Percentiles rank a stretch among this genome's conserved stretches.
Conservation (phyloP, 176 grass and related monocot genomes). For the Neostapfia colusana region DNA sequence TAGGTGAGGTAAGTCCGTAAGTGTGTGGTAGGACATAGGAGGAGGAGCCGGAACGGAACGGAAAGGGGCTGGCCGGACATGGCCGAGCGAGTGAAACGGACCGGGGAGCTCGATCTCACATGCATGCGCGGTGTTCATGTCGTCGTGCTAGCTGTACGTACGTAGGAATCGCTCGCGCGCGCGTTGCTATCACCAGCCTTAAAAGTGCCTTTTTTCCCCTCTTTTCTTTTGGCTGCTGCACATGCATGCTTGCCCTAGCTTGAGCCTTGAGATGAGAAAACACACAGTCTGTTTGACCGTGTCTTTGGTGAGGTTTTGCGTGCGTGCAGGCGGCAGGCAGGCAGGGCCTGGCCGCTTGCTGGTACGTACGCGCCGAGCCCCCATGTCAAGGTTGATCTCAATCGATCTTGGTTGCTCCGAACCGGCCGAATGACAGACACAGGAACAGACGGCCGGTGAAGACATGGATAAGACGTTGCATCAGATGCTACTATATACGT, state of each 20-base stretch:
- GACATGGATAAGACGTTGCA: slow-evolving; percentile 38
- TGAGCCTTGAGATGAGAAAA: too few species aligned
- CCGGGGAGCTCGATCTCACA: slow-evolving; percentile 12
- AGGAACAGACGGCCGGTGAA: neutral
- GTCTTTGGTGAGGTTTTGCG: too few species aligned
- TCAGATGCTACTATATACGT: neutral
- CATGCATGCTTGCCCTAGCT: too few species aligned
- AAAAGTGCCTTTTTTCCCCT: too few species aligned
- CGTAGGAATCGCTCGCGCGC: too few species aligned
- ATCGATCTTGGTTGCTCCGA: neutral
- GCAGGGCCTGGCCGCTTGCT: neutral
- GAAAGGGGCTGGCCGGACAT: neutral
- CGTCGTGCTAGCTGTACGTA: too few species aligned
- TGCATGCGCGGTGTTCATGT: slow-evolving; percentile 12
- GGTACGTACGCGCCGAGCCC: neutral
- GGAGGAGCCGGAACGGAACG: neutral
- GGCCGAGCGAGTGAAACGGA: neutral
- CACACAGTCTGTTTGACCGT: too few species aligned
- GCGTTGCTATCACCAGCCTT: too few species aligned
- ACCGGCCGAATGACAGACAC: neutral
- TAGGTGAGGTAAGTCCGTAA: too few species aligned
- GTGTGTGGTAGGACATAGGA: neutral
- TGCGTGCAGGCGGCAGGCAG: too few species aligned
- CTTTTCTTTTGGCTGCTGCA: too few species aligned
- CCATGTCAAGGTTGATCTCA: neutral